Evolutionary conservation across 106 monocot genomes (phyloP).

Genomic region (Alisma plantagoaquatica): DNA sequence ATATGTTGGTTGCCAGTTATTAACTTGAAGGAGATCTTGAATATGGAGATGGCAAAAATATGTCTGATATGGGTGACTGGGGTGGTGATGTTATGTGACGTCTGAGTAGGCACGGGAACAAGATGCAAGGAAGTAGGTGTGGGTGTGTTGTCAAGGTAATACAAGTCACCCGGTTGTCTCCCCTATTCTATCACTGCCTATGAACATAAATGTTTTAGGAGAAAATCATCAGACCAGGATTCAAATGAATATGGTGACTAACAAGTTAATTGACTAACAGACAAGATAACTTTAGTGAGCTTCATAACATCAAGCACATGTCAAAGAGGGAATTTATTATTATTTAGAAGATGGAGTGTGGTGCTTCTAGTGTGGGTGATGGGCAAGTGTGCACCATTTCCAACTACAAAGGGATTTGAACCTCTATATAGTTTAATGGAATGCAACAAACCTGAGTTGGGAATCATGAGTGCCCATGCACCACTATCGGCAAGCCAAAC

Average conservation of each 20-base stretch:
- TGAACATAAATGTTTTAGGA: too few species aligned
- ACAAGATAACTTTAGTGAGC: not conserved
- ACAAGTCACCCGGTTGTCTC: not conserved
- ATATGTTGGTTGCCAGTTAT: too few species aligned
- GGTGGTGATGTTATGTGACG: not conserved
- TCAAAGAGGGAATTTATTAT: not conserved
- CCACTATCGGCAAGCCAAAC: not conserved
- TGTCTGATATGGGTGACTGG: not conserved
- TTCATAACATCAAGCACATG: not conserved
- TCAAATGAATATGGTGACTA: too few species aligned
- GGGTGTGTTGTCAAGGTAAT: not conserved
- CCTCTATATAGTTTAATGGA: not conserved
- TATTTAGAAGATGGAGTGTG: not conserved
- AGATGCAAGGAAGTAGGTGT: not conserved
- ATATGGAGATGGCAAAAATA: too few species aligned
- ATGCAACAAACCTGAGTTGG: not conserved
- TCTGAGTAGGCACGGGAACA: not conserved
- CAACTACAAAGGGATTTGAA: not conserved
- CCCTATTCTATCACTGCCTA: too few species aligned
- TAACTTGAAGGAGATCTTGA: too few species aligned
- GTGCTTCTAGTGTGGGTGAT: not conserved
- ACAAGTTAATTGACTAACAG: too few species aligned
- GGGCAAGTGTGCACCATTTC: not conserved
- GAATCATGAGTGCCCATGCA: not conserved
- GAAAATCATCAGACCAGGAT: too few species aligned